Conservation (phyloP, 2,329 filamentous ascomycete species). For the Botrytis sinoallii region DNA sequence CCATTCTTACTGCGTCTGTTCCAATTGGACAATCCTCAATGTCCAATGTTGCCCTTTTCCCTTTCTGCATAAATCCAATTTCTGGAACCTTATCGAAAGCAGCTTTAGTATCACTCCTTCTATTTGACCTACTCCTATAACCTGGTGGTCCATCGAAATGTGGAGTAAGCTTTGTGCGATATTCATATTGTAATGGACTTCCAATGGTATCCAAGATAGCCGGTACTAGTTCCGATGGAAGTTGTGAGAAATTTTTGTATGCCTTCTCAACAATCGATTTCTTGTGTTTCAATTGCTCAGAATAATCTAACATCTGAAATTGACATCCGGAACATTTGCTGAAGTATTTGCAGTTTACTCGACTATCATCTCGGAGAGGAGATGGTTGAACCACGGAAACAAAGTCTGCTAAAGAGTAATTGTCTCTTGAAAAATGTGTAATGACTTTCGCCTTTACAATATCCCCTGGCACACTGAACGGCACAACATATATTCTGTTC, state of each 20-base stretch:
- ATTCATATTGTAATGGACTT: slow-evolving; percentile 86
- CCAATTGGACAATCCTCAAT: slow-evolving; percentile 98
- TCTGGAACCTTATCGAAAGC: slow-evolving; percentile 65
- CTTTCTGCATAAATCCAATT: slow-evolving; percentile 89
- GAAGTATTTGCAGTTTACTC: slow-evolving; percentile 84
- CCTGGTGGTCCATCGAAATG: slow-evolving; percentile 81
- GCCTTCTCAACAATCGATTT: slow-evolving; percentile 84
- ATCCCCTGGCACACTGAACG: slow-evolving; percentile 86
- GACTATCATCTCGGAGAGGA: slow-evolving; percentile 69
- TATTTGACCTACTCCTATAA: slow-evolving; percentile 45
- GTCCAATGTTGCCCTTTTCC: slow-evolving; percentile 75
- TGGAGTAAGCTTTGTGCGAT: slow-evolving; percentile 94
- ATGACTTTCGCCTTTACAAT: slow-evolving; percentile 73
- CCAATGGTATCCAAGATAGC: slow-evolving; percentile 79
- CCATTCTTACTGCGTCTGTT: slow-evolving; percentile 77
- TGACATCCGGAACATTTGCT: slow-evolving; percentile 85
- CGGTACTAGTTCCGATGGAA: slow-evolving; percentile 73
- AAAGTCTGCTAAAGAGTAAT: slow-evolving; percentile 79
- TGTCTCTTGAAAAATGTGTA: slow-evolving; percentile 61
- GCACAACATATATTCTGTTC: slow-evolving; percentile 74
- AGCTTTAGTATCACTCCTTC: slow-evolving; percentile 51
- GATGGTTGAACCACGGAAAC: slow-evolving; percentile 73
- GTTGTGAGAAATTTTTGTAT: slow-evolving; percentile 83
- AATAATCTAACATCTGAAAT: slow-evolving; percentile 93
- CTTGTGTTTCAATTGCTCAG: slow-evolving; percentile 82